A percentile compares a stretch with the other conserved stretches of the same genome.
Conservation (phyloP, 2,329 filamentous ascomycete genomes). For the Thielaviopsis ethacetica region DNA sequence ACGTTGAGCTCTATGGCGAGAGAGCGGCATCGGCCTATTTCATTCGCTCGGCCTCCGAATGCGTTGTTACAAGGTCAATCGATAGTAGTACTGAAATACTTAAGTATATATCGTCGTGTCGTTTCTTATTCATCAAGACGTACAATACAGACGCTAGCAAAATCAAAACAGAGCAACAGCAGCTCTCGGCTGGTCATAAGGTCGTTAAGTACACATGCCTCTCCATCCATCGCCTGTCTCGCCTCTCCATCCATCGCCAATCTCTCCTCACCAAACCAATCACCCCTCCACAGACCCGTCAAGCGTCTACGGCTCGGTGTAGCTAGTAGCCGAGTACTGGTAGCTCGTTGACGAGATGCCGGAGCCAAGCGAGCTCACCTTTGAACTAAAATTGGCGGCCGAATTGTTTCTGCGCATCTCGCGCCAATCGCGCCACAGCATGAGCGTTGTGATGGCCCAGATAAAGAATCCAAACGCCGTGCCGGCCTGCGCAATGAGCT, state of each 20-base stretch:
- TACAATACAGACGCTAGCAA: no score
- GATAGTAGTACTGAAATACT: no score
- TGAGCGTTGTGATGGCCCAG: conserved; percentile 22
- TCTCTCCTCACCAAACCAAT: not conserved
- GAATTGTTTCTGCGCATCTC: conserved; percentile 1
- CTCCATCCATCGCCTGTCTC: not conserved
- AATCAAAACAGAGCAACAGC: no score
- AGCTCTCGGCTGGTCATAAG: no score
- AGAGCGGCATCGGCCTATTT: no score
- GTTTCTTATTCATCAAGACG: no score
- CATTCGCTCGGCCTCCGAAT: no score
- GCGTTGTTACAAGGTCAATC: no score
- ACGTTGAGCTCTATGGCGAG: no score
- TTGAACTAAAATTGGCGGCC: not conserved
- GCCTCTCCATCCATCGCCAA: not conserved
- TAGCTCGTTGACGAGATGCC: conserved; percentile 6
- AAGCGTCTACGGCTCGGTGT: conserved; percentile 1
- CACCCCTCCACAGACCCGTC: no score
- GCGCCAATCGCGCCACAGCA: conserved; percentile 8
- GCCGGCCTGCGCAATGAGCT: conserved; percentile 41
- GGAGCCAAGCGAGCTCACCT: conserved; percentile 1
- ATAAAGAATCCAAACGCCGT: conserved; percentile 51
- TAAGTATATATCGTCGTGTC: no score
- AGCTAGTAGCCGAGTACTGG: not conserved
- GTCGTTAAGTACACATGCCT: not conserved